Percentiles rank a stretch among this genome's conserved stretches.
phyloP scores from a whole-genome alignment of 2,329 filamentous ascomycete species.

The Domatiomyces catenatus region DNA sequence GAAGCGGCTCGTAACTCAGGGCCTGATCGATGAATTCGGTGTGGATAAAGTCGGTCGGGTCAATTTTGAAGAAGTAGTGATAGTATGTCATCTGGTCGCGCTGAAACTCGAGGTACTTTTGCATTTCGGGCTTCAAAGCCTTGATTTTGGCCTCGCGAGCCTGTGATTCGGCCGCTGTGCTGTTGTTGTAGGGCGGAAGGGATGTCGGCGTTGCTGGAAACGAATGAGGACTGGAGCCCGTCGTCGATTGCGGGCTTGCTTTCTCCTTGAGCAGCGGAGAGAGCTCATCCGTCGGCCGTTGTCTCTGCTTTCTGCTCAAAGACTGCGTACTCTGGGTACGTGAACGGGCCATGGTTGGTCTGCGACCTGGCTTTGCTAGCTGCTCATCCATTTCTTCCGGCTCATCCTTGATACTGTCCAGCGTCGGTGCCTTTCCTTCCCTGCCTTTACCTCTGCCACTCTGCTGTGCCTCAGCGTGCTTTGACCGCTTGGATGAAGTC shows the following conservation, averaged over 20 bases:
- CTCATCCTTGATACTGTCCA: constrained; percentile 17
- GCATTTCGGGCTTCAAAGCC: constrained; percentile 52
- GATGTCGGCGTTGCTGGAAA: constrained; percentile 21
- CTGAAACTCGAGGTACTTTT: constrained; percentile 66
- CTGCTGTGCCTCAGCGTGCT: constrained; percentile 19
- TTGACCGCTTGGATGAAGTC: constrained; percentile 22
- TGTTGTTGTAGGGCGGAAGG: constrained; percentile 9
- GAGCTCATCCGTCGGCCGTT: constrained; percentile 14
- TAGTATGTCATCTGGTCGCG: constrained; percentile 61
- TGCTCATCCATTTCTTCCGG: constrained; percentile 12
- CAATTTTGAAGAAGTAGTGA: constrained; percentile 65
- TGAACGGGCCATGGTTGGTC: constrained; percentile 2
- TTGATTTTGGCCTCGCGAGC: constrained; percentile 14
- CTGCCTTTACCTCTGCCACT: constrained; percentile 6
- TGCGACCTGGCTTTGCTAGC: neutral
- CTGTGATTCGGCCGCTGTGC: constrained; percentile 11
- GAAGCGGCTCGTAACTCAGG: constrained; percentile 59
- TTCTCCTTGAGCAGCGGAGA: constrained; percentile 20
- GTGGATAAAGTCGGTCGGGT: constrained; percentile 58
- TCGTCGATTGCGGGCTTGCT: constrained; percentile 35
- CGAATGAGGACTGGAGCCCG: constrained; percentile 26
- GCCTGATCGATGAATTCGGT: constrained; percentile 57
- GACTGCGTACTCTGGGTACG: constrained; percentile 14
- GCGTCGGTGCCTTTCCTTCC: constrained; percentile 10
- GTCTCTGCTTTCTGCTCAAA: constrained; percentile 19